phyloP scores from a whole-genome alignment of 1,284 basidiomycete genomes.

The Tilletia caries region DNA sequence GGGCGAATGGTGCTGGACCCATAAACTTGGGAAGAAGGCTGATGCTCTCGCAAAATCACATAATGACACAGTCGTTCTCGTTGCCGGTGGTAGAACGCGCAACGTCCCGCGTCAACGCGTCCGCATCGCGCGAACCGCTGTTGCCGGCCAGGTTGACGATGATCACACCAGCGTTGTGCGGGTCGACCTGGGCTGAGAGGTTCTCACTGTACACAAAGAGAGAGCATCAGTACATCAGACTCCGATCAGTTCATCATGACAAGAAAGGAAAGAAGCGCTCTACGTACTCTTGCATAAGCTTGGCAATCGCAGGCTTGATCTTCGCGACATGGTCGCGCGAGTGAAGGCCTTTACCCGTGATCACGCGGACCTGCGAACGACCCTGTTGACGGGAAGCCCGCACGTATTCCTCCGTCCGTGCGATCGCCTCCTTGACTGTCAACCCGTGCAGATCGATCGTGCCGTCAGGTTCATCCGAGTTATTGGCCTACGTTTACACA shows the following conservation, averaged over 20 bases:
- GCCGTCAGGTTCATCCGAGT: slow-evolving; percentile 19
- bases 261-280: not conserved
- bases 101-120: slow-evolving; percentile 43
- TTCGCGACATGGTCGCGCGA: slow-evolving; percentile 75
- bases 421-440: slow-evolving; percentile 75
- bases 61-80: slow-evolving; percentile 27
- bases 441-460: slow-evolving; percentile 73
- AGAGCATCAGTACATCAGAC: slow-evolving; percentile 15
- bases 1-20: too few species aligned
- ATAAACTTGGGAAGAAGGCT: too few species aligned
- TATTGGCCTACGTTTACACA: slow-evolving; percentile 24
- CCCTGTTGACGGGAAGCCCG: slow-evolving; percentile 67
- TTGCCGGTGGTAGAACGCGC: slow-evolving; percentile 44
- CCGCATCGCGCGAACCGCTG: slow-evolving; percentile 40
- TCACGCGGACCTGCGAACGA: slow-evolving; percentile 70
- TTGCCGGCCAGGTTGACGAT: slow-evolving; percentile 69
- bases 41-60: too few species aligned
- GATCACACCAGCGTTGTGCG: slow-evolving; percentile 77
- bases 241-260: not conserved
- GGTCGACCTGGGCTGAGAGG: slow-evolving; percentile 73
- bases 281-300: slow-evolving; percentile 73
- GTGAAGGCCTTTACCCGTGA: slow-evolving; percentile 83
- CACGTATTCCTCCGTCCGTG: slow-evolving; percentile 61
- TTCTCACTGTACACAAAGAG: slow-evolving; percentile 61
- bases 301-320: slow-evolving; percentile 87